These are phyloP conservation scores for Clavulina sp. DNA, from an alignment of 768 basidiomycete species.

Conservation along the genomic window DNA sequence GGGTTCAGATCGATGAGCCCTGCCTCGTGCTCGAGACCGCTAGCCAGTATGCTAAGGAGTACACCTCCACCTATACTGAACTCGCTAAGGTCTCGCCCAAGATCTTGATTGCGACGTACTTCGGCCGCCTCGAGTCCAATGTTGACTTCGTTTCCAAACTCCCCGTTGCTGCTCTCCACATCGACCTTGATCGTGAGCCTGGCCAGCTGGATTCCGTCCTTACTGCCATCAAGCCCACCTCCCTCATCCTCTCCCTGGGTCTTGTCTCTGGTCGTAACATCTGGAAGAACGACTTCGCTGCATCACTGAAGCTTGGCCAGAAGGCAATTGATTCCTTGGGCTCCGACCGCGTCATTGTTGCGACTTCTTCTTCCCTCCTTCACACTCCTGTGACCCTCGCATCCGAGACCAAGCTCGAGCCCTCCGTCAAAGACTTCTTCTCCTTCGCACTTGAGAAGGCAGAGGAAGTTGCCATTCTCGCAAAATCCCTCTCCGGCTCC, in stretches of 20 bases:
- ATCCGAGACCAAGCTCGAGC: slow-evolving; percentile 77
- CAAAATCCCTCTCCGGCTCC: slow-evolving; percentile 68
- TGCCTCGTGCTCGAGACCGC: slow-evolving; percentile 84
- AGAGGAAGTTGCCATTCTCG: slow-evolving; percentile 72
- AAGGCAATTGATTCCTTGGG: slow-evolving; percentile 74
- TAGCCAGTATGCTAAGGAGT: slow-evolving; percentile 59
- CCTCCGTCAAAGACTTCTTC: slow-evolving; percentile 92
- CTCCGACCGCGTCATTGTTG: slow-evolving; percentile 73
- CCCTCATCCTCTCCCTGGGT: slow-evolving; percentile 76
- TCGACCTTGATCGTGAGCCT: slow-evolving; percentile 90
- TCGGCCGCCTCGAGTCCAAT: slow-evolving; percentile 88
- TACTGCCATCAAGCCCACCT: slow-evolving; percentile 66
- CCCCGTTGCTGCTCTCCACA: slow-evolving; percentile 84
- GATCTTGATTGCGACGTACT: slow-evolving; percentile 92
- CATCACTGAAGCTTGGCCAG: slow-evolving; percentile 65
- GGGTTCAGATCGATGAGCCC: slow-evolving; percentile 95
- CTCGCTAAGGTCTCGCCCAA: slow-evolving; percentile 72
- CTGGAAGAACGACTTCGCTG: slow-evolving; percentile 92
- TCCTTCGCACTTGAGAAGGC: slow-evolving; percentile 97
- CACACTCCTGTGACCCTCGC: slow-evolving; percentile 95
- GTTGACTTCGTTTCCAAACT: slow-evolving; percentile 78
- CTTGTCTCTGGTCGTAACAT: slow-evolving; percentile 97
- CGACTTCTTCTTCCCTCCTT: slow-evolving; percentile 92
- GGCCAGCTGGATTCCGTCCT: slow-evolving; percentile 71
- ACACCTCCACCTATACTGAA: slow-evolving; percentile 59